Conservation (phyloP, 2,329 filamentous ascomycete species). For the Sclerotinia borealis region DNA sequence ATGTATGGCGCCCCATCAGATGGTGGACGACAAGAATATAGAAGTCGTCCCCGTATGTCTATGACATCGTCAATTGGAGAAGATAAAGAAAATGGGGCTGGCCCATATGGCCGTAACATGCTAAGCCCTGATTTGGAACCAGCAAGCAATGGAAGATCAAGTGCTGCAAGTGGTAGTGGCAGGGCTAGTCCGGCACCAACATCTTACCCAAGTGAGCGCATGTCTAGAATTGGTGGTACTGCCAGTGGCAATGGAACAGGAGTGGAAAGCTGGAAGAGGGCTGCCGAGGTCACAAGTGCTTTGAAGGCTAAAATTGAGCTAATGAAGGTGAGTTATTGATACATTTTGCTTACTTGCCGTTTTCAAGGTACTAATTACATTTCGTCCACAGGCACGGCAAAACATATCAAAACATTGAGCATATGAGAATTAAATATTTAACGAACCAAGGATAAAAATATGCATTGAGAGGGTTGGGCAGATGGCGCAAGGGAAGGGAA, state of each 20-base stretch:
- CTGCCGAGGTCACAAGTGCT: conserved; percentile 95
- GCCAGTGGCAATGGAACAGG: conserved; percentile 43
- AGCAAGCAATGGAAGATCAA: conserved; percentile 27
- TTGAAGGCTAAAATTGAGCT: conserved; percentile 95
- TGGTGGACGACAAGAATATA: conserved; percentile 22
- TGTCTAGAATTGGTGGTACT: conserved; percentile 22
- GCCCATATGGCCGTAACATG: conserved; percentile 30
- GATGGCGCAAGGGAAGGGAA: conserved; percentile 7
- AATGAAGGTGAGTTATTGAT: conserved; percentile 68
- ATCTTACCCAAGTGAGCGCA: conserved; percentile 24
- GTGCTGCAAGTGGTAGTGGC: conserved; percentile 31
- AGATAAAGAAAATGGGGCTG: conserved; percentile 67
- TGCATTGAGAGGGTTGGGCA: background rate
- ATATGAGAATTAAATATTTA: conserved; percentile 2
- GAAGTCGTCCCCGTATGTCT: conserved; percentile 39
- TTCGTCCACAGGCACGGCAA: conserved; percentile 41
- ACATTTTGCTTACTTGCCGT: background rate
- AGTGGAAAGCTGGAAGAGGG: conserved; percentile 92
- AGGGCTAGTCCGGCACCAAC: conserved; percentile 29
- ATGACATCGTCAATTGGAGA: conserved; percentile 61
- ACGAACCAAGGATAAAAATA: conserved; percentile 1
- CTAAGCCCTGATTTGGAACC: conserved; percentile 30
- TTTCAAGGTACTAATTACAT: conserved; percentile 7
- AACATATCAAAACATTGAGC: conserved; percentile 40
- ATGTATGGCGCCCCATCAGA: conserved; percentile 28